A percentile compares a stretch with the other conserved stretches of the same genome.
Conservation (phyloP, 441 rosid species). For the Capsella rubella region DNA sequence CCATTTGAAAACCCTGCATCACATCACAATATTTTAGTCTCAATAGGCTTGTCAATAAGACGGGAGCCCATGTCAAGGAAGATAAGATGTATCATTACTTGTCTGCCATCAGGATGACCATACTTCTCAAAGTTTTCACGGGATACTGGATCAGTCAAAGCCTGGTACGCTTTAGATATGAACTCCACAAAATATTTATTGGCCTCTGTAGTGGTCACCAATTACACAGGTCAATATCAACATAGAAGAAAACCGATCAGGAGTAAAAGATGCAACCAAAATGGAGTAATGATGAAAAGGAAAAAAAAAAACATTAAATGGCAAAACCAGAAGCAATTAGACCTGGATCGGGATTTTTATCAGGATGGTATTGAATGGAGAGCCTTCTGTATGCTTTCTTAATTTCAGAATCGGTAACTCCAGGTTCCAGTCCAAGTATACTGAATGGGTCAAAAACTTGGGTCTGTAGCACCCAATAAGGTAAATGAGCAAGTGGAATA, state of each 20-base stretch:
- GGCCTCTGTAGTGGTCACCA: constrained; percentile 68
- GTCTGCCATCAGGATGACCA: constrained; percentile 99
- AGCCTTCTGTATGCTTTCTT: constrained; percentile 93
- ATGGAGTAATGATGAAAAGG: constrained; percentile 1
- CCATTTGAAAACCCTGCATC: constrained; percentile 98
- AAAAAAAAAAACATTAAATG: not conserved
- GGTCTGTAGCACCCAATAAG: constrained; percentile 52
- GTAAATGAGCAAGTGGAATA: constrained; percentile 16
- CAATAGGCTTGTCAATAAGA: constrained; percentile 25
- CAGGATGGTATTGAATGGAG: constrained; percentile 94
- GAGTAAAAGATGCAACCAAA: constrained; percentile 23
- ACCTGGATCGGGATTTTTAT: constrained; percentile 99
- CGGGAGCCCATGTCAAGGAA: constrained; percentile 13
- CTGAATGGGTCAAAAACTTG: constrained; percentile 92
- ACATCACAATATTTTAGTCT: constrained; percentile 37
- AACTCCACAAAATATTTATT: constrained; percentile 85
- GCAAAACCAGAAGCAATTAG: constrained; percentile 42
- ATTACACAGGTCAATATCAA: constrained; percentile 26
- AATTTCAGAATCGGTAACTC: constrained; percentile 81
- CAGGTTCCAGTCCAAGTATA: constrained; percentile 79
- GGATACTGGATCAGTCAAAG: constrained; percentile 90
- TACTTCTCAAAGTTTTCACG: constrained; percentile 99
- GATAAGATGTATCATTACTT: constrained; percentile 53
- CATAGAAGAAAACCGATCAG: constrained; percentile 19
- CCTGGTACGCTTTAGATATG: constrained; percentile 97